Conservation (phyloP, 805 yeast species). For the Vanderwaltozyma tropicalis region DNA sequence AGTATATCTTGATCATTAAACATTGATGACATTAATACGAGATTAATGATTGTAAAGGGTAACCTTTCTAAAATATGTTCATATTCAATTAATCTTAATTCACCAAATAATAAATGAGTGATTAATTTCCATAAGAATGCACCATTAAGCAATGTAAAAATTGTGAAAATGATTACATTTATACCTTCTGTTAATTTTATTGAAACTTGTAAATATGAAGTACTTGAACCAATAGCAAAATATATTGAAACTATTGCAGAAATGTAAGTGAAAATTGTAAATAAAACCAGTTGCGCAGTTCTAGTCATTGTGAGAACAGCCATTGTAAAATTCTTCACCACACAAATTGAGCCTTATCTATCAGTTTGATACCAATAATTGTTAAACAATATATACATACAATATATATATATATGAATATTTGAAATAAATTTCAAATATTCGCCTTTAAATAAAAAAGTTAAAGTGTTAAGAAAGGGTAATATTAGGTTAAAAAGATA, state of each 20-base stretch:
- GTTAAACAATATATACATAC: no score
- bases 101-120: constrained; percentile 57
- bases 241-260: constrained; percentile 15
- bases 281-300: constrained; percentile 10
- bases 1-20: constrained; percentile 37
- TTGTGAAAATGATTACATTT: constrained; percentile 32
- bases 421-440: no score
- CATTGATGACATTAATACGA: constrained; percentile 46
- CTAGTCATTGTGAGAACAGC: constrained; percentile 4
- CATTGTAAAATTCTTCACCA: no score
- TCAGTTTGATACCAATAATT: no score
- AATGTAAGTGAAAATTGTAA: constrained; percentile 11
- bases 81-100: constrained; percentile 58
- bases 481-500: no score
- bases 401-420: no score
- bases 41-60: constrained; percentile 54
- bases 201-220: constrained; percentile 34
- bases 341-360: no score
- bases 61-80: constrained; percentile 63
- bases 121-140: constrained; percentile 37
- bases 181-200: constrained; percentile 43
- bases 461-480: no score
- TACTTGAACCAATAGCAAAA: constrained; percentile 15
- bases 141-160: constrained; percentile 35
- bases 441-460: no score